Base-by-base conservation (phyloP, 352 stramenopile species). In the Phytopythium montanum region DNA sequence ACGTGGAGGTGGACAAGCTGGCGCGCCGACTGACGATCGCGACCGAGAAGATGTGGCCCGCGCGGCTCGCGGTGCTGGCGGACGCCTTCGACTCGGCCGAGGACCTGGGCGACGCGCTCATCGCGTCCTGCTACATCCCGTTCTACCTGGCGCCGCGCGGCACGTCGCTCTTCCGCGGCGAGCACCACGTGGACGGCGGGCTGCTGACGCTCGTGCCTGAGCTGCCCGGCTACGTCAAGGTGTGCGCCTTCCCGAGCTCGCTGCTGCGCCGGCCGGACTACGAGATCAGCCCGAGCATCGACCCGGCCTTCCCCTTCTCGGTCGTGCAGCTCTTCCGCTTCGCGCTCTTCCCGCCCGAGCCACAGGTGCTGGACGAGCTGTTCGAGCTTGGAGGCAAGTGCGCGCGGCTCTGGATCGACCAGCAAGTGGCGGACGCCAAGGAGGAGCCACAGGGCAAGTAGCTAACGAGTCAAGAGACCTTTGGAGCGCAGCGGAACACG, bases 41-140 rank as follows among this genome's bases (percentile, higher is more conserved):
- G 12, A 90, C 83, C 5, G 68, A 88, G 49, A 74, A 87, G 50
- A 65, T 94, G 63, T 94, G 83, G 81, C 85, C 85, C 39, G 65
- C 61, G 34, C 68, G 70, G 46, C 65, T 73, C 48, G 64, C 79
- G 26, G 68, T 91, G 25, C 68, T 76, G n/a, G 78, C 70, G 5
- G 65, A 85, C 55, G 50, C 62, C 38, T 94, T 94, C 65, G 53
- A 76, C 23, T 90, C 82, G 26, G 60, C 61, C 2, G 74, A 83
- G 2, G 79, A 92, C 31, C 62, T 92, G 28, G 76, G 73, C 46
- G 76, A 90, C 59, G 74, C 69, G 10, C 57, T 92, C 52, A 81
- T 94, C 56, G 81, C 81, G 23, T 92, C 83, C 25, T 90, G 81
- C 50, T 90, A 81, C 65, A 76, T 94, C 54, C 83, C 85, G 39